Percentiles rank a stretch among this genome's conserved stretches.
phyloP scores from a whole-genome alignment of 352 stramenopile genomes.

The Globisporangium radiosum region DNA sequence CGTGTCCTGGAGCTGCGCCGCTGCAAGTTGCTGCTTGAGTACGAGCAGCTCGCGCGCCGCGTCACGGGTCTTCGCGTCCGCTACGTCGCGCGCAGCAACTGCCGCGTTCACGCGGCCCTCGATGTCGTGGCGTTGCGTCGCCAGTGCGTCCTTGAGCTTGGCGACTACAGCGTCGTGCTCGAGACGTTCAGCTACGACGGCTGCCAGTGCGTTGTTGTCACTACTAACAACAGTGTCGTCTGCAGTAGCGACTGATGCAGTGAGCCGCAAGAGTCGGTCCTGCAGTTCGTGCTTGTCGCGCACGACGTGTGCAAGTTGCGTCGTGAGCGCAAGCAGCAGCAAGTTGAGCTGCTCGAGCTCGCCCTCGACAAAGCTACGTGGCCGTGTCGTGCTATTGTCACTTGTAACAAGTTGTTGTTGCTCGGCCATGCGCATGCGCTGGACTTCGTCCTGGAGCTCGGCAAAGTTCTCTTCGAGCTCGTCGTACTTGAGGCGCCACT shows the following conservation, averaged over 20 bases:
- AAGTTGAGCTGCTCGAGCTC: slow-evolving; percentile 61
- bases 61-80: slow-evolving; percentile 40
- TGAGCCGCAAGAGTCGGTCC: slow-evolving; percentile 23
- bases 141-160: slow-evolving; percentile 35
- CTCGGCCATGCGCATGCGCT: slow-evolving; percentile 14
- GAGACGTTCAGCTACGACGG: neutral
- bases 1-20: slow-evolving; percentile 45
- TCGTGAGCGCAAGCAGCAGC: slow-evolving; percentile 55
- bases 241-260: slow-evolving; percentile 4
- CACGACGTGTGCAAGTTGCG: slow-evolving; percentile 60
- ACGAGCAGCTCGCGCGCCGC: slow-evolving; percentile 44
- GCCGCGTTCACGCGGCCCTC: slow-evolving; percentile 38
- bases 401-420: slow-evolving; percentile 1
- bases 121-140: slow-evolving; percentile 34
- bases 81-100: slow-evolving; percentile 18
- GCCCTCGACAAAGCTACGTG: slow-evolving; percentile 6
- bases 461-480: slow-evolving; percentile 58
- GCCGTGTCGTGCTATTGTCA: neutral
- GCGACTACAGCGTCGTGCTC: slow-evolving; percentile 21
- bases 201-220: neutral
- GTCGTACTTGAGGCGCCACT: slow-evolving; percentile 82
- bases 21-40: slow-evolving; percentile 53
- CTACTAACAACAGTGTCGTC: neutral
- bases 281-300: slow-evolving; percentile 73
- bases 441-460: slow-evolving; percentile 43